phyloP scores from a whole-genome alignment of 768 basidiomycete species.

The Phylloporus sp. region DNA sequence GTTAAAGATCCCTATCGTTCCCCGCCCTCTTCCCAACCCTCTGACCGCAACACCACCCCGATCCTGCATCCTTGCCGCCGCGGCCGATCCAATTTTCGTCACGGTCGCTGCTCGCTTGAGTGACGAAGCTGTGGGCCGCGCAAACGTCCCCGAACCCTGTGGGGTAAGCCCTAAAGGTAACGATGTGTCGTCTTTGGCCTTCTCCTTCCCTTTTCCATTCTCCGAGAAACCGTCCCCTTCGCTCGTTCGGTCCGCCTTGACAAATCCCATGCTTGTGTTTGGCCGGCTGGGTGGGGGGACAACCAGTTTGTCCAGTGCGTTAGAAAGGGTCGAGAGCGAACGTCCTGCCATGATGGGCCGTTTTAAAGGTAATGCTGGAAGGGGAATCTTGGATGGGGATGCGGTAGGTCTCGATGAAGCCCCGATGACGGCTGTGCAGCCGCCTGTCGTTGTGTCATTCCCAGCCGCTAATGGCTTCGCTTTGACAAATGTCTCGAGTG shows the following conservation, averaged over 20 bases:
- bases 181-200: slow-evolving; percentile 22
- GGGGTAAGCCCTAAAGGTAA: slow-evolving; percentile 4
- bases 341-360: slow-evolving; percentile 21
- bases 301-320: slow-evolving; percentile 65
- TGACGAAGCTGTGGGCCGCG: slow-evolving; percentile 29
- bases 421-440: slow-evolving; percentile 1
- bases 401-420: slow-evolving; percentile 8
- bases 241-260: slow-evolving; percentile 21
- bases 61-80: neutral
- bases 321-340: slow-evolving; percentile 59
- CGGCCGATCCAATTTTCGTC: slow-evolving; percentile 5
- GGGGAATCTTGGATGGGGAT: slow-evolving; percentile 29
- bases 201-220: slow-evolving; percentile 12
- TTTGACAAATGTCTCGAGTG: slow-evolving; percentile 22
- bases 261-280: slow-evolving; percentile 68
- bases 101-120: slow-evolving; percentile 25
- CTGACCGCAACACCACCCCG: slow-evolving; percentile 2
- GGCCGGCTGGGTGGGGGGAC: slow-evolving; percentile 62
- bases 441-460: neutral
- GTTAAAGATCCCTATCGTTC: slow-evolving; percentile 20
- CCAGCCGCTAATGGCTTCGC: neutral
- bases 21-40: slow-evolving; percentile 6
- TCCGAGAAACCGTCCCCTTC: slow-evolving; percentile 4
- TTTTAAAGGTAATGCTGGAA: slow-evolving; percentile 20
- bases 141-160: slow-evolving; percentile 12